Evolutionary conservation across 305 asterid species (phyloP).

Genomic region (Solanum hybrid): DNA sequence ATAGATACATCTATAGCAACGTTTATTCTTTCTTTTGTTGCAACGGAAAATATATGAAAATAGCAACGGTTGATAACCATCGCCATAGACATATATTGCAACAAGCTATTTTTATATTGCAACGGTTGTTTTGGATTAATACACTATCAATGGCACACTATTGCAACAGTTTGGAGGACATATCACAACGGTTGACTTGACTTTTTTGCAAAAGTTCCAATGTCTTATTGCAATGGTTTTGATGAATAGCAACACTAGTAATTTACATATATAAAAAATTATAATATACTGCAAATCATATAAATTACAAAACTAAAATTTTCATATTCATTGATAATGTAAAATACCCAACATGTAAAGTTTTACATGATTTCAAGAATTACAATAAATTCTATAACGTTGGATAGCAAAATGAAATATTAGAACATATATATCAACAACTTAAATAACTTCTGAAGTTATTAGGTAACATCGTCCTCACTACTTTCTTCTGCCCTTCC

Average conservation of each 20-base stretch:
- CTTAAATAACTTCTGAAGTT: not conserved
- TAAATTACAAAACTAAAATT: no score
- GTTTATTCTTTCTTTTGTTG: not conserved
- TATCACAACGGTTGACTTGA: not conserved
- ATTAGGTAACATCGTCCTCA: not conserved
- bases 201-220: not conserved
- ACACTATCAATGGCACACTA: no score
- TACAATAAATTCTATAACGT: not conserved
- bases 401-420: not conserved
- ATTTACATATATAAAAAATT: no score
- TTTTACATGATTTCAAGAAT: not conserved
- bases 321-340: not conserved
- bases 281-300: no score
- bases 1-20: not conserved
- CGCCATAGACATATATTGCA: not conserved
- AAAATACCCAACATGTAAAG: no score
- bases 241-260: not conserved
- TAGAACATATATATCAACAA: not conserved
- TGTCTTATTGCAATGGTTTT: not conserved
- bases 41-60: not conserved
- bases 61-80: no score
- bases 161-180: not conserved
- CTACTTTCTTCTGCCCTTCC: not conserved
- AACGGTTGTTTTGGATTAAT: no score
- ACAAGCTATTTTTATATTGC: not conserved